Evolutionary conservation across 768 basidiomycete species (phyloP).

Genomic region (Russula earlei): DNA sequence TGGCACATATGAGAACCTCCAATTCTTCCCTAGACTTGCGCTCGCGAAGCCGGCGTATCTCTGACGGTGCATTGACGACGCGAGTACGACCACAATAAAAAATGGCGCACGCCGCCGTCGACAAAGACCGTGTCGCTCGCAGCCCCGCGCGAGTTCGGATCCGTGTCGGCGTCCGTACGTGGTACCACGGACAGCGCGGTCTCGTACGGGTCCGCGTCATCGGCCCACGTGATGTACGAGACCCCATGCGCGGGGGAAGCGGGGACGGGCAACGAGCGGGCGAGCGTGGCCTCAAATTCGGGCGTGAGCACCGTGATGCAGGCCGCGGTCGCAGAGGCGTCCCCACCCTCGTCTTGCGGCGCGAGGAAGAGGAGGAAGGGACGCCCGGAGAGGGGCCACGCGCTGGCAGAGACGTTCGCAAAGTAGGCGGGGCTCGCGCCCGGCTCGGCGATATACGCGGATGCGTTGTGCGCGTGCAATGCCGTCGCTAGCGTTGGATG

Average conservation of each 20-base stretch:
- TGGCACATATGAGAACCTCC: constrained; percentile 63
- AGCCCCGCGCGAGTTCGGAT: constrained; percentile 39
- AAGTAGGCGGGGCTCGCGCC: constrained; percentile 63
- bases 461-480: constrained; percentile 41
- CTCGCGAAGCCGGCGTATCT: constrained; percentile 56
- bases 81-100: constrained; percentile 43
- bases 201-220: constrained; percentile 32
- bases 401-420: constrained; percentile 45
- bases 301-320: constrained; percentile 63
- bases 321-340: constrained; percentile 28
- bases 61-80: constrained; percentile 42
- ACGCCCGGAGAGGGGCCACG: constrained; percentile 71
- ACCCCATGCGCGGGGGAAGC: constrained; percentile 25
- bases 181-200: constrained; percentile 57
- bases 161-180: constrained; percentile 1
- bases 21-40: constrained; percentile 66
- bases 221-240: constrained; percentile 29
- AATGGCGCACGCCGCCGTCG: constrained; percentile 50
- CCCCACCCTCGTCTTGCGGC: not conserved
- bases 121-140: constrained; percentile 37
- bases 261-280: constrained; percentile 49
- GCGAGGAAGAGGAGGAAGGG: constrained; percentile 59
- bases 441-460: constrained; percentile 74
- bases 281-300: constrained; percentile 65
- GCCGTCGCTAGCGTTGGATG: constrained; percentile 42